Evolutionary conservation across 805 yeast genomes (phyloP).

Genomic region (Ogataea angusta): DNA sequence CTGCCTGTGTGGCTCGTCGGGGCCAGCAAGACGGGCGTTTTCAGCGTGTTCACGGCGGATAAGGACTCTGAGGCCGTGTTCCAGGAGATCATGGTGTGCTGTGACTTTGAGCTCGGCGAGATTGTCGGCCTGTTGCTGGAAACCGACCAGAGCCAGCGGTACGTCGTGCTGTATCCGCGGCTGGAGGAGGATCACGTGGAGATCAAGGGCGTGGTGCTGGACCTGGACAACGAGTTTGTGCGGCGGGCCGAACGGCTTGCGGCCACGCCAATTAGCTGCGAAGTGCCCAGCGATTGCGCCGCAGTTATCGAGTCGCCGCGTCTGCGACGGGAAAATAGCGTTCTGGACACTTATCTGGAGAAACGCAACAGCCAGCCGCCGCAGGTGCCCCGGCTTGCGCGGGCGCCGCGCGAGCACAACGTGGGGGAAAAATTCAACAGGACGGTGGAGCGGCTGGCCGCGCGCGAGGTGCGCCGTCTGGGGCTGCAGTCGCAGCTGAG

Average conservation of each 20-base stretch:
- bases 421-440: constrained; percentile 13
- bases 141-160: constrained; percentile 7
- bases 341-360: constrained; percentile 21
- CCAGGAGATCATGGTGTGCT: constrained; percentile 6
- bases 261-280: background rate
- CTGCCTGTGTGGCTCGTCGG: constrained; percentile 19
- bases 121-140: constrained; percentile 14
- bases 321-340: constrained; percentile 16
- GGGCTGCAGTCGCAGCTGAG: constrained; percentile 28
- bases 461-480: constrained; percentile 36
- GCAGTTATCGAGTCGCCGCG: constrained; percentile 13
- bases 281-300: constrained; percentile 1
- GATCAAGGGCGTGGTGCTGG: constrained; percentile 13
- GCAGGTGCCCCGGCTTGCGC: background rate
- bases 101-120: constrained; percentile 13
- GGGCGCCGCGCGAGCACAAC: constrained; percentile 1
- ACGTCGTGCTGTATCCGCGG: constrained; percentile 17
- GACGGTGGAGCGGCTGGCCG: constrained; percentile 32
- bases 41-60: constrained; percentile 12
- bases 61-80: constrained; percentile 15
- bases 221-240: constrained; percentile 14
- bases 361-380: constrained; percentile 14
- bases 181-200: constrained; percentile 7
- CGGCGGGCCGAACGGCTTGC: constrained; percentile 6
- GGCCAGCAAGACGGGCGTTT: constrained; percentile 1